Base-by-base conservation (phyloP, 441 rosid genomes). In the Codiaeum variegatum region DNA sequence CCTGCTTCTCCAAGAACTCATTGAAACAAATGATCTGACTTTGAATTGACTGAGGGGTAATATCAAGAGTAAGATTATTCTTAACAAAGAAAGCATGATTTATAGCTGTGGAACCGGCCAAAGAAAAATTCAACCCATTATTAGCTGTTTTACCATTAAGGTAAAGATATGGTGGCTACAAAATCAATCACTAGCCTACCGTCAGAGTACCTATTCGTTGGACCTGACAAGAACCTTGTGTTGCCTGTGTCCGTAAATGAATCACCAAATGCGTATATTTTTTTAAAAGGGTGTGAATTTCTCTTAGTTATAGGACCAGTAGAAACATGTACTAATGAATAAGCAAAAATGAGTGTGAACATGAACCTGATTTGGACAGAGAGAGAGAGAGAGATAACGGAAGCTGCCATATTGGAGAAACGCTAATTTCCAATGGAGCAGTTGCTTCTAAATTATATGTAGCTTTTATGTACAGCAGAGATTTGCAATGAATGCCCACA, bases 181-280 rank as follows among this genome's bases (percentile, higher is more conserved):
- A 94, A 94, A 78, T 94, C 99, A 34, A 94, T 92, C 75, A 90
- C 83, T 13, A 94, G 90, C 12, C 97, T 83, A 0, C 98, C 98
- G 47, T 94, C 97, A 12, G 98, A 87, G 90, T 92, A 94, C 23
- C 97, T 87, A 84, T 94, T 92, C 2, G 97, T 86, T 18, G 96
- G 97, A 5, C 97, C 97, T 29, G 85, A 42, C 0, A 62, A 78
- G 23, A 91, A 77, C 72, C 62, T 77, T 42, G 97, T 86, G 93
- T 94, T 94, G 59, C 99, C 99, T 0, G 98, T 94, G 88, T 94
- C 98, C 9, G 97, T 90, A 85, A 85, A 91, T 0, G 99, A 94
- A 72, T 94, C 99, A 0, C 97, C 97, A 58, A 92, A 94, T 77
- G 97, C 99, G 31, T 84, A 92, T 74, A 94, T 88, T 77, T 81